Evolutionary conservation across 1,139 yeast genomes (phyloP).

Genomic region (Komagataea norvegica): DNA sequence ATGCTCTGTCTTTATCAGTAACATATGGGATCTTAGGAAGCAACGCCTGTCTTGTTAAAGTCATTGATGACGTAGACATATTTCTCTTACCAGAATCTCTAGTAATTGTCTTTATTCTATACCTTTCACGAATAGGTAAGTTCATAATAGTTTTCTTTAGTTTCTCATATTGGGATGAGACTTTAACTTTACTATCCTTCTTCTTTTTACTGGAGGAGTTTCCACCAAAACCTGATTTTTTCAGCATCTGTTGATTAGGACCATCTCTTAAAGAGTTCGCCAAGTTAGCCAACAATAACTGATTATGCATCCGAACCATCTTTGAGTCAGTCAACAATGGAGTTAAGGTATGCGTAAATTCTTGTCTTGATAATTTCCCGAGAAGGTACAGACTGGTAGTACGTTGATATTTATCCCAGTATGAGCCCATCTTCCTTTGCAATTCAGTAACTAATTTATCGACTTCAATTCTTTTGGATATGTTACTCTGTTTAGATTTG

Average conservation of each 20-base stretch:
- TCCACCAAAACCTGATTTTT: slow-evolving; percentile 52
- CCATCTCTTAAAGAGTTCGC: slow-evolving; percentile 77
- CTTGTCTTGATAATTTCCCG: slow-evolving; percentile 75
- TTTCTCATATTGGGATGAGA: slow-evolving; percentile 61
- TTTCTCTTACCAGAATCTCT: slow-evolving; percentile 78
- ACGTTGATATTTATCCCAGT: slow-evolving; percentile 86
- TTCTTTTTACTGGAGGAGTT: slow-evolving; percentile 47
- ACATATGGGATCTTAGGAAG: slow-evolving; percentile 82
- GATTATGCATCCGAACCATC: slow-evolving; percentile 64
- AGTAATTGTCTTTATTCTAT: slow-evolving; percentile 77
- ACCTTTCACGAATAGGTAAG: slow-evolving; percentile 77
- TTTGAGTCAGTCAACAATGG: slow-evolving; percentile 49
- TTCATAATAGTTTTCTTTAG: slow-evolving; percentile 85
- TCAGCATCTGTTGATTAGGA: slow-evolving; percentile 42
- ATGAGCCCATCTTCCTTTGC: slow-evolving; percentile 62
- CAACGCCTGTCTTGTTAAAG: slow-evolving; percentile 77
- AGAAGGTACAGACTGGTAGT: slow-evolving; percentile 69
- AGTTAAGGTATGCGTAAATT: slow-evolving; percentile 53
- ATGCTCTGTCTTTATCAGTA: slow-evolving; percentile 32
- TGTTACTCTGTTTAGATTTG: slow-evolving; percentile 1
- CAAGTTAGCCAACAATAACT: slow-evolving; percentile 69
- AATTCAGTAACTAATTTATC: slow-evolving; percentile 70
- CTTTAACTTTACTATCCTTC: slow-evolving; percentile 45
- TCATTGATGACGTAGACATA: slow-evolving; percentile 68
- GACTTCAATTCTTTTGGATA: slow-evolving; percentile 56